Conservation (phyloP, 139 green algal species). For the Micromonas commoda region DNA sequence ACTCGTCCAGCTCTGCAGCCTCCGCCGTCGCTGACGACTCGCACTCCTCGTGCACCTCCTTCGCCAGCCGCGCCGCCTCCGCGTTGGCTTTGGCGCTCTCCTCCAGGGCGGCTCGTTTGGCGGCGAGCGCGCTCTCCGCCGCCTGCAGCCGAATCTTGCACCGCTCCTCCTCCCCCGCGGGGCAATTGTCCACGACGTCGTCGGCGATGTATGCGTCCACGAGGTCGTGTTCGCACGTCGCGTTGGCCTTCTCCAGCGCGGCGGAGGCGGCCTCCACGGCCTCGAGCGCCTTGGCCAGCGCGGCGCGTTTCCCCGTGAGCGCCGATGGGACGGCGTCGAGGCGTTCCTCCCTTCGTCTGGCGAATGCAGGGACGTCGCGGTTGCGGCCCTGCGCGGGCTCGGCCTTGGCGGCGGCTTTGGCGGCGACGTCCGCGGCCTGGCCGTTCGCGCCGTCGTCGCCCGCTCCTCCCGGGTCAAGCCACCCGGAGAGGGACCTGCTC, state of each 20-base stretch:
- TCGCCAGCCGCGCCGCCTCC: background rate
- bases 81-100: background rate
- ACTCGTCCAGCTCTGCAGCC: background rate
- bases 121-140: background rate
- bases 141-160: constrained; percentile 3
- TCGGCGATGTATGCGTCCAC: background rate
- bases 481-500: background rate
- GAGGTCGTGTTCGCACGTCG: background rate
- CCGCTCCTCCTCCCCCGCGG: background rate
- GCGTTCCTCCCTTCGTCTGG: background rate
- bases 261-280: background rate
- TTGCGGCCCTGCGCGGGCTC: background rate
- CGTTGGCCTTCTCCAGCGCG: background rate
- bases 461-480: background rate
- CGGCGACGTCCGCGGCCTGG: background rate
- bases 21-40: background rate
- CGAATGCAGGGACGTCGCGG: background rate
- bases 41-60: background rate
- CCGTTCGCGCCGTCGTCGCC: background rate
- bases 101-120: background rate
- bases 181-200: background rate
- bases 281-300: background rate
- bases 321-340: background rate
- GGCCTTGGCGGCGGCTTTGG: background rate
- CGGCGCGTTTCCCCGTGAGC: constrained; percentile 1